Conservation (phyloP, 1,284 basidiomycete genomes). For the Cerrena zonata region DNA sequence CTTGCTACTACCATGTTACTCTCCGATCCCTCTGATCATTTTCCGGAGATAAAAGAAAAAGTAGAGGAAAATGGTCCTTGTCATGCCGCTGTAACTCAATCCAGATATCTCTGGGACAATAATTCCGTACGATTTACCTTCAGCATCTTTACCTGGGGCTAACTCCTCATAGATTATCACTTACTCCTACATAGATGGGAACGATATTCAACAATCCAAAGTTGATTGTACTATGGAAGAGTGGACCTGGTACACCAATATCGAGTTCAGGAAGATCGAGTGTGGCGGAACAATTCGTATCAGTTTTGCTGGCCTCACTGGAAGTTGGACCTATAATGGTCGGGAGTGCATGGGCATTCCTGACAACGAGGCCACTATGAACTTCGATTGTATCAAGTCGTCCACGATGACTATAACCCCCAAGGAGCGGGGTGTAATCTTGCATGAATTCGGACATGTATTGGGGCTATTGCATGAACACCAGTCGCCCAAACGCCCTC, state of each 20-base stretch:
- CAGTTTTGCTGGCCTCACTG: slow-evolving; percentile 3
- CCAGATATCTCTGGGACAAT: too few species aligned
- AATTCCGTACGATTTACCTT: too few species aligned
- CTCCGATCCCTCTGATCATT: too few species aligned
- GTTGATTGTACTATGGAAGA: slow-evolving; percentile 3
- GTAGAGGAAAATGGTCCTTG: too few species aligned
- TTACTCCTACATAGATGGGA: slow-evolving; percentile 1
- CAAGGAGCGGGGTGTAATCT: slow-evolving; percentile 12
- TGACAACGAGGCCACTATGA: slow-evolving; percentile 17
- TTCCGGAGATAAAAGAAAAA: too few species aligned
- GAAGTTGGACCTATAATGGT: slow-evolving; percentile 7
- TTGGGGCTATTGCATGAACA: slow-evolving; percentile 31
- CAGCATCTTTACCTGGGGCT: too few species aligned
- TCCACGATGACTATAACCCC: slow-evolving; percentile 2
- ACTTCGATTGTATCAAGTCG: slow-evolving; percentile 18
- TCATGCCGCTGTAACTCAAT: too few species aligned
- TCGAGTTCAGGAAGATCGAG: slow-evolving; percentile 1
- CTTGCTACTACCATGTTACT: too few species aligned
- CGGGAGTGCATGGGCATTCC: background rate
- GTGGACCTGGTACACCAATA: slow-evolving; percentile 4
- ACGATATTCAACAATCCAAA: background rate
- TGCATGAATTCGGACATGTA: slow-evolving; percentile 30
- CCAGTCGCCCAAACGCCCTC: slow-evolving; percentile 22
- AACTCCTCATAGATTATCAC: too few species aligned
- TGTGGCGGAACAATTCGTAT: slow-evolving; percentile 5